Percentiles rank a stretch among this genome's conserved stretches.
Evolutionary conservation across 164 flowering plant species (phyloP).

Genomic region (Nymphaea thermarum): DNA sequence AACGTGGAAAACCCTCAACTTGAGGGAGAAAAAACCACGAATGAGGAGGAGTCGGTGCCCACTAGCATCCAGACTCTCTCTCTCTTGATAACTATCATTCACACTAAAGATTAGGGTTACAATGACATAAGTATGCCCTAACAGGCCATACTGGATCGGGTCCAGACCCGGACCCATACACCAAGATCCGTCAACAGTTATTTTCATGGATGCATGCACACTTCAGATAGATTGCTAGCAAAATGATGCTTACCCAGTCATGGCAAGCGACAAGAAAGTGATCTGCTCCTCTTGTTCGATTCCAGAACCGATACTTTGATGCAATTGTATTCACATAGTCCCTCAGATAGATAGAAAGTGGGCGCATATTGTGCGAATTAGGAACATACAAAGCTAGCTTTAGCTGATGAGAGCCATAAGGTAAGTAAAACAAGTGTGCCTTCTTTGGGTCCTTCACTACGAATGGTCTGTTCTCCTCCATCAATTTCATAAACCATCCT

Average conservation of each 20-base stretch:
- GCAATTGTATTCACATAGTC: conserved; percentile 17
- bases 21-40: too few species aligned
- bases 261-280: conserved; percentile 24
- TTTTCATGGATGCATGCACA: too few species aligned
- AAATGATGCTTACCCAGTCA: conserved; percentile 14
- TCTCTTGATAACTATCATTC: too few species aligned
- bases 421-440: conserved; percentile 19
- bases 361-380: conserved; percentile 15
- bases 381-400: conserved; percentile 15
- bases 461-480: conserved; percentile 16
- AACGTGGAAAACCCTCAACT: too few species aligned
- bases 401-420: conserved; percentile 17
- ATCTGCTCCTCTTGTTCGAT: conserved; percentile 15
- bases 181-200: too few species aligned
- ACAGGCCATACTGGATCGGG: too few species aligned
- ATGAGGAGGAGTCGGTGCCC: too few species aligned
- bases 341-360: conserved; percentile 13
- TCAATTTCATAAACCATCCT: conserved; percentile 19
- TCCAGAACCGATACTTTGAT: conserved; percentile 20
- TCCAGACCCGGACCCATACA: too few species aligned
- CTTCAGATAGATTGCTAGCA: neutral
- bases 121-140: too few species aligned
- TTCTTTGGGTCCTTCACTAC: conserved; percentile 13
- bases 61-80: too few species aligned
- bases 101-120: too few species aligned